These are phyloP conservation scores for Suhomyces anneliseae DNA, from an alignment of 1,139 yeast species.

Conservation along the genomic window DNA sequence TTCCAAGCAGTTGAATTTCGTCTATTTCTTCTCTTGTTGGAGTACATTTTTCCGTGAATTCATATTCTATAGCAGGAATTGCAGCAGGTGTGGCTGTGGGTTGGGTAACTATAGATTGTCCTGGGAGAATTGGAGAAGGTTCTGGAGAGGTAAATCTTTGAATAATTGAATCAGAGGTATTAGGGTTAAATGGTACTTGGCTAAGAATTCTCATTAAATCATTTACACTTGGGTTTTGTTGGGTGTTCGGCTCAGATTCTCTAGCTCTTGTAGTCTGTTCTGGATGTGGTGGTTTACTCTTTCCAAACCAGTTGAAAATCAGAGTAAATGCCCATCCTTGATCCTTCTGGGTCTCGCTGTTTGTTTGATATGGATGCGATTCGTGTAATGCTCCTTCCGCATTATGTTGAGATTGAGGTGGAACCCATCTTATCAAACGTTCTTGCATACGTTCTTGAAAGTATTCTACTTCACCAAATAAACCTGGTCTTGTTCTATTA, in stretches of 20 bases:
- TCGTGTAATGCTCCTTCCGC: slow-evolving; percentile 36
- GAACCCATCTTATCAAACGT: slow-evolving; percentile 52
- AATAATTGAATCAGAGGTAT: slow-evolving; percentile 10
- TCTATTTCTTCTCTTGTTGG: slow-evolving; percentile 2
- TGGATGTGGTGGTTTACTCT: neutral
- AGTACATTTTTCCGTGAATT: neutral
- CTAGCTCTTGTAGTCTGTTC: too few species aligned
- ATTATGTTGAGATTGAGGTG: slow-evolving; percentile 45
- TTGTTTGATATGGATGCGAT: slow-evolving; percentile 37
- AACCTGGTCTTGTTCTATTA: neutral
- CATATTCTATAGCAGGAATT: neutral
- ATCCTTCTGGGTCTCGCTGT: neutral
- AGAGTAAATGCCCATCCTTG: neutral
- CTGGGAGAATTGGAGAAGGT: neutral
- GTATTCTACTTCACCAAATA: slow-evolving; percentile 19
- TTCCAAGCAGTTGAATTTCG: neutral
- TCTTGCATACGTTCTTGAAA: slow-evolving; percentile 51
- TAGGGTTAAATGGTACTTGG: slow-evolving; percentile 7
- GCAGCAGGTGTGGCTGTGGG: slow-evolving; percentile 4
- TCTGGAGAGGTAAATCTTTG: neutral
- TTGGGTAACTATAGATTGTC: neutral
- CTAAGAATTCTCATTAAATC: neutral
- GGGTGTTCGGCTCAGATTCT: too few species aligned
- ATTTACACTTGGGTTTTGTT: neutral
- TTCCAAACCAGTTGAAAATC: slow-evolving; percentile 4